Percentiles rank a stretch among this genome's conserved stretches.
These are phyloP conservation scores for Batkoa obscura DNA, from an alignment of 371 early-diverging fungal species.

Conservation along the genomic window DNA sequence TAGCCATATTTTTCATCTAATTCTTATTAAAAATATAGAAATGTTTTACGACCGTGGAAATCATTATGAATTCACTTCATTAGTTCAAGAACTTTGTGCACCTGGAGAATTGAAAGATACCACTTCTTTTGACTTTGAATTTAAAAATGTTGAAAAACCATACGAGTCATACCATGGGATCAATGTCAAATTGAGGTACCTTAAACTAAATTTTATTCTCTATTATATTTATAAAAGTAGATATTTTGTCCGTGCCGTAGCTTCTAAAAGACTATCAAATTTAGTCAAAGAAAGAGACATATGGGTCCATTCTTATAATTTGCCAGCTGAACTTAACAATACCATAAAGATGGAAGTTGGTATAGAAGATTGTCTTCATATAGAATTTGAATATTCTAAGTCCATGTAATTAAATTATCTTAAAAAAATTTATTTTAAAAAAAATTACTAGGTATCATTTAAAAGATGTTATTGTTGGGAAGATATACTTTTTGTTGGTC, in stretches of 20 bases:
- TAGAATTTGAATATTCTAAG: constrained; percentile 74
- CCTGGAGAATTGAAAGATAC: constrained; percentile 58
- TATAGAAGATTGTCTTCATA: constrained; percentile 81
- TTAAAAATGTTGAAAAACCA: constrained; percentile 79
- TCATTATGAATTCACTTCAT: constrained; percentile 80
- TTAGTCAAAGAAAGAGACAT: constrained; percentile 55
- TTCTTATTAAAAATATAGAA: constrained; percentile 25
- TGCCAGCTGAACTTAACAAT: constrained; percentile 61
- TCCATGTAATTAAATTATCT: constrained; percentile 16
- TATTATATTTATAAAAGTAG: constrained; percentile 14
- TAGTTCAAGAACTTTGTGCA: constrained; percentile 61
- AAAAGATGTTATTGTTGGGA: constrained; percentile 95
- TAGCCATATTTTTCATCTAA: background rate
- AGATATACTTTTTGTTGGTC: constrained; percentile 93
- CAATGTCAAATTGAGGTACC: constrained; percentile 67
- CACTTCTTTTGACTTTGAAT: constrained; percentile 58
- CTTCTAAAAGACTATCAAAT: constrained; percentile 46
- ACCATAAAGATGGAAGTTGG: constrained; percentile 90
- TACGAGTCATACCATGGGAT: constrained; percentile 81
- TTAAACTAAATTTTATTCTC: too few relatives aligned
- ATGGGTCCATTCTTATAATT: constrained; percentile 74
- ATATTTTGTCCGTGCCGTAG: constrained; percentile 70
- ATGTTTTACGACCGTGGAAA: constrained; percentile 87
- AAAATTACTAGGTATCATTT: constrained; percentile 57
- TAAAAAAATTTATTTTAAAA: constrained; percentile 37